Base-by-base conservation (phyloP, 2,329 filamentous ascomycete genomes). In the Parafenestella ontariensis region DNA sequence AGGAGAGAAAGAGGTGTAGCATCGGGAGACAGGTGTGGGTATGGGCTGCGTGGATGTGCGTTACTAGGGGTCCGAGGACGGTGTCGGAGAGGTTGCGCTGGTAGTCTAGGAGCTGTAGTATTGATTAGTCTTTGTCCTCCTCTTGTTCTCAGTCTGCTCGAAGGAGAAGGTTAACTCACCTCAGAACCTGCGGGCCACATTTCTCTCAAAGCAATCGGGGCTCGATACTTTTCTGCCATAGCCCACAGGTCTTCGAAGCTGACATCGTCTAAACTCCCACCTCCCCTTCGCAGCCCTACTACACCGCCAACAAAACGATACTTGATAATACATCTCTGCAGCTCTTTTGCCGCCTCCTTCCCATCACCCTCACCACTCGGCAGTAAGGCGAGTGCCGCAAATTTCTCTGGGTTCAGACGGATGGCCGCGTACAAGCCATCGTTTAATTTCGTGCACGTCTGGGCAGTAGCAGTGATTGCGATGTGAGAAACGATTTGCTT, bases 241-340 rank as follows among this genome's bases (percentile, higher is more conserved):
- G 41, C 62, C 67, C 78, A 83, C n/a, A 82, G 69, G 1, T 72
- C 68, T 54, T 78, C 77, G 58, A 78, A 83, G 24, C 67, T 68
- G 28, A 66, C 62, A 26, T 76, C 77, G 40, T 83, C 79, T 64
- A 81, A 80, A 56, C 77, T 78, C 18, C 49, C 31, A 13, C 37
- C 54, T 11, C 20, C 5, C 10, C 11, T 5, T 23, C 20, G 7
- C 37, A 78, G 76, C 52, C 81, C 79, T 9, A 84, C 64, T 37
- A 83, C 66, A 1, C 81, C 79, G 0, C 82, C 82, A 3, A 81
- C 73, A 50, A 84, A 82, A 2, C 74, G 72, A n/a, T 79, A 69
- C 43, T 80, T 65, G 3, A 61, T 68, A 1, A 83, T 72, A 56
- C 78, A 79, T 9, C 78, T 54, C 40, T 64, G 61, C 53, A 80